Base-by-base conservation (phyloP, 2,329 filamentous ascomycete species). In the Fusarium sp. region DNA sequence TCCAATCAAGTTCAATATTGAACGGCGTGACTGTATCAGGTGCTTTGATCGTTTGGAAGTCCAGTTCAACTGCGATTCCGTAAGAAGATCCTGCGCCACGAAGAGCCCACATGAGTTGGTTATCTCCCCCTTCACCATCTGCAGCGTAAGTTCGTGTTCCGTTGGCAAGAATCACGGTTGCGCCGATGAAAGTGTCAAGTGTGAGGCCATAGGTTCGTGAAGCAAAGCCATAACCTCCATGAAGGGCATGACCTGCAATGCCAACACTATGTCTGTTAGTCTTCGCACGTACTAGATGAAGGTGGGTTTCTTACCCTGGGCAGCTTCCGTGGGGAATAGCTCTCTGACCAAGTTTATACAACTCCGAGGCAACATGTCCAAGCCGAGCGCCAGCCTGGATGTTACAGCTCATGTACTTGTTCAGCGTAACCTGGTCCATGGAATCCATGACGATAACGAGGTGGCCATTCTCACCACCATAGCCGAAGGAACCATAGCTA, bases 241-340 rank as follows among this genome's bases (percentile, higher is more conserved):
- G 77, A 15, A 78, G 66, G 15, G 76, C 76, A 56, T 79, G 80
- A 1, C 79, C 79, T 5, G 76, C 63, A 8, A 81, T 71, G 0
- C 79, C 79, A 34, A 81, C 79, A 36, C 78, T 79, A 8, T 9
- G 1, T 13, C 8, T 34, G 54, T 79, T 15, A 79, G 72, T 34
- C 14, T 17, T 17, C 6, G 3, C 5, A 14, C 8, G 1, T 8
- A 8, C 7, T 14, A 4, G 3, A n/a, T 9, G 1, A 17, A 3
- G 11, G 11, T 22, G 20, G 0, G 1, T 1, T 6, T 4, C 83
- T 79, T 74, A 87, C 86, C 83, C 85, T 8, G 87, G 86, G 70
- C 87, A 89, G 3, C 86, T 87, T n/a, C 87, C 87, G 55, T 89
- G 87, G 32, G 84, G 81, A 8, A 89, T 79, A 5, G 84, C 86